Conservation (phyloP, 2,329 filamentous ascomycete species). For the Talaromyces albobiverticillius region DNA sequence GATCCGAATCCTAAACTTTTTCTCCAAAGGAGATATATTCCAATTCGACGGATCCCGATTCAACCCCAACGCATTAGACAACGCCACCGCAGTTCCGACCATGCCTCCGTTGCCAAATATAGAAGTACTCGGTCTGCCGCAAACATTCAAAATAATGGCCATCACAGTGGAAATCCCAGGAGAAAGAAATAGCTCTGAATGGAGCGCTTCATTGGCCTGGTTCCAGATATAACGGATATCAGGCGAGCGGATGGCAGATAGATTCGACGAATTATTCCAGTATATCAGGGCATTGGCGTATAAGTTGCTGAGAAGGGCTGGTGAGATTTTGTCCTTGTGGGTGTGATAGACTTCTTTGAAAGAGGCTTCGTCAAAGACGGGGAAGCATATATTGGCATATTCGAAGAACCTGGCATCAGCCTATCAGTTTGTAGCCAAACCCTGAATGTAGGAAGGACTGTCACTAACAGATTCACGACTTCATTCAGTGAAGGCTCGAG, state of each 20-base stretch:
- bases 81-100: constrained; percentile 50
- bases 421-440: neutral
- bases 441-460: neutral
- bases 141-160: constrained; percentile 53
- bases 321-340: constrained; percentile 47
- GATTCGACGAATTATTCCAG: constrained; percentile 44
- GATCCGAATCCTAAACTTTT: constrained; percentile 51
- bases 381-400: constrained; percentile 53
- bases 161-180: constrained; percentile 55
- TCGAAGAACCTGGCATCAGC: constrained; percentile 46
- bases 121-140: constrained; percentile 54
- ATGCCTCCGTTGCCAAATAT: constrained; percentile 55
- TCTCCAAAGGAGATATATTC: constrained; percentile 53
- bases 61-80: constrained; percentile 55
- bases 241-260: constrained; percentile 40
- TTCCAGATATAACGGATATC: constrained; percentile 59
- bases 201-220: constrained; percentile 52
- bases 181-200: constrained; percentile 53
- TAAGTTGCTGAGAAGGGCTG: constrained; percentile 51
- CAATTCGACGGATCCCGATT: constrained; percentile 54
- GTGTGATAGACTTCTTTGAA: constrained; percentile 43
- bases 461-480: constrained; percentile 8
- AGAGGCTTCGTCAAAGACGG: constrained; percentile 51
- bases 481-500: constrained; percentile 24
- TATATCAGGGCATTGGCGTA: constrained; percentile 53